Percentiles rank a stretch among this genome's conserved stretches.
phyloP scores from a whole-genome alignment of 306 rosid species.

The Oxytropis ochrocephala region DNA sequence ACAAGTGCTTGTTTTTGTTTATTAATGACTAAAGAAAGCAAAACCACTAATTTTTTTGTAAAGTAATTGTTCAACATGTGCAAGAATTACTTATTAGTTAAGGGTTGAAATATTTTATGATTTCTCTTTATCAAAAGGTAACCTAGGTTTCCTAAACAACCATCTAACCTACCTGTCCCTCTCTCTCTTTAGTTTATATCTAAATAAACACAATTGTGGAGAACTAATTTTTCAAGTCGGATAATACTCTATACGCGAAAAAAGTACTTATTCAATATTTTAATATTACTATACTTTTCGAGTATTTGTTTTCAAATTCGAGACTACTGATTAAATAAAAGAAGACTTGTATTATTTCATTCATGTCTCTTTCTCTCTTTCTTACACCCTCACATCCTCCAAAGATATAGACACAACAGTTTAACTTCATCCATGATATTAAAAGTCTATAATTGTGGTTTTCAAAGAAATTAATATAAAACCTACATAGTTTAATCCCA shows the following conservation, averaged over 20 bases:
- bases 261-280: too few relatives aligned
- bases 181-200: not conserved
- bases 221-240: too few relatives aligned
- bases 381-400: slow-evolving; percentile 17
- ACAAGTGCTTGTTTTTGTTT: slow-evolving; percentile 1
- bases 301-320: too few relatives aligned
- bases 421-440: slow-evolving; percentile 31
- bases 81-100: slow-evolving; percentile 29
- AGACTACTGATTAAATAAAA: too few relatives aligned
- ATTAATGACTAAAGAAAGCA: not conserved
- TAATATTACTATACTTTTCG: too few relatives aligned
- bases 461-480: slow-evolving; percentile 24
- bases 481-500: slow-evolving; percentile 31
- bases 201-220: too few relatives aligned
- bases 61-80: slow-evolving; percentile 35
- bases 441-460: slow-evolving; percentile 22
- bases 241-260: too few relatives aligned
- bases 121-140: slow-evolving; percentile 38
- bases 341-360: too few relatives aligned
- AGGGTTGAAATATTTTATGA: slow-evolving; percentile 32
- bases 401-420: slow-evolving; percentile 28
- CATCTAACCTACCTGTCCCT: slow-evolving; percentile 22
- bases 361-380: not conserved
- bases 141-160: slow-evolving; percentile 45
- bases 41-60: not conserved